These are phyloP conservation scores for Musa schizocarpa DNA, from an alignment of 176 grass and related monocot species.

Conservation along the genomic window DNA sequence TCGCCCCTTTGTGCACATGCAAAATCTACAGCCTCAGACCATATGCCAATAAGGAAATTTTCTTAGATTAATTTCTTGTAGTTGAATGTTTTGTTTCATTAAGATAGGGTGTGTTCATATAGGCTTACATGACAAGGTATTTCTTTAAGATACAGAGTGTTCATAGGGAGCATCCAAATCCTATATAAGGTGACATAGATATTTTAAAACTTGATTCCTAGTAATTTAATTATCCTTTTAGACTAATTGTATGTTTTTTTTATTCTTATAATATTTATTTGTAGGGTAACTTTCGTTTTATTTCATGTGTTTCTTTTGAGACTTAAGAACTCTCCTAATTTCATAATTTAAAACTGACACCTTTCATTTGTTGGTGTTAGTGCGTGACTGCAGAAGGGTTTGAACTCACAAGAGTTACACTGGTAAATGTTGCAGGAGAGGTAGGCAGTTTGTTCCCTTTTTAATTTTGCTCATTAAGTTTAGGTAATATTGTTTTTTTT, in stretches of 20 bases:
- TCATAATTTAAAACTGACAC: background rate
- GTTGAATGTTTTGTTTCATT: too few species aligned
- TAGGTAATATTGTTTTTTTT: background rate
- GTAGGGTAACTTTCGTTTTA: background rate
- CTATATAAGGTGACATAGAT: too few species aligned
- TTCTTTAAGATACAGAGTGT: too few species aligned
- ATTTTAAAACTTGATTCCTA: background rate
- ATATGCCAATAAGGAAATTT: too few species aligned
- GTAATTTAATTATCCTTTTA: background rate
- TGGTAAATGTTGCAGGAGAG: conserved; percentile 84
- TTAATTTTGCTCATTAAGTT: background rate
- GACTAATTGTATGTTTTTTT: background rate
- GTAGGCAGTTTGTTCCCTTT: conserved; percentile 28
- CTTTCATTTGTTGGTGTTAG: conserved; percentile 41
- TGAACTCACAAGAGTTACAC: conserved; percentile 93
- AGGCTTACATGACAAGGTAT: too few species aligned
- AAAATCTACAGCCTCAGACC: too few species aligned
- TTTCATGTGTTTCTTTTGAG: background rate
- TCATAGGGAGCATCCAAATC: too few species aligned
- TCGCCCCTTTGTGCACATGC: too few species aligned
- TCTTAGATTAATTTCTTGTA: too few species aligned
- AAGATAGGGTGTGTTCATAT: too few species aligned
- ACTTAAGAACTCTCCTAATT: background rate
- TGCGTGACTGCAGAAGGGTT: conserved; percentile 78
- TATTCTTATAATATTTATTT: background rate